Evolutionary conservation across 2,329 filamentous ascomycete species (phyloP).

Genomic region (Podosphaera xanthii): DNA sequence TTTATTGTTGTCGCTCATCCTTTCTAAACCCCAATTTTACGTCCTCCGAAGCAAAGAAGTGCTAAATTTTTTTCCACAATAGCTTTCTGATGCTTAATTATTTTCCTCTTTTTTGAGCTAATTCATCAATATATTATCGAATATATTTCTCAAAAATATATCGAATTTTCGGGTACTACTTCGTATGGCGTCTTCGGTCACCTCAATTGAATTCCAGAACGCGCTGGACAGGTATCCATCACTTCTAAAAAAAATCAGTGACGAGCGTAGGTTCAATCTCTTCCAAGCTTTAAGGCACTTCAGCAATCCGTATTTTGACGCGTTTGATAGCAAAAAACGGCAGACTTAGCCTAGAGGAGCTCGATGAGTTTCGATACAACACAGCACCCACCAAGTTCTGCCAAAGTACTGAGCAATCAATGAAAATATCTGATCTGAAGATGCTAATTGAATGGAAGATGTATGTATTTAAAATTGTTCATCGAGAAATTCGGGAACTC

Average conservation of each 20-base stretch:
- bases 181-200: conserved; percentile 12
- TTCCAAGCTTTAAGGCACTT: not conserved
- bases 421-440: conserved; percentile 35
- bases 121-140: too few species aligned
- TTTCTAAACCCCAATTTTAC: too few species aligned
- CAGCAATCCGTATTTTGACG: conserved; percentile 4
- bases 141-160: too few species aligned
- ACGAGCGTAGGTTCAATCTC: conserved; percentile 8
- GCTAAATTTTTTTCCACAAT: too few species aligned
- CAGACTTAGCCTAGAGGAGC: conserved; percentile 21
- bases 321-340: conserved; percentile 10
- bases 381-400: conserved; percentile 27
- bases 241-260: conserved; percentile 8
- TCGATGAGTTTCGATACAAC: conserved; percentile 37
- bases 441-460: conserved; percentile 48
- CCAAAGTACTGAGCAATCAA: conserved; percentile 16
- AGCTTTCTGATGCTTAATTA: too few species aligned
- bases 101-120: too few species aligned
- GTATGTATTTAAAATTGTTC: conserved; percentile 22
- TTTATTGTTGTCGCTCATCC: too few species aligned
- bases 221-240: conserved; percentile 11
- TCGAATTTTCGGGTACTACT: too few species aligned
- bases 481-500: conserved; percentile 3
- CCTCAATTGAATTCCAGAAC: conserved; percentile 11
- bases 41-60: too few species aligned